phyloP scores from a whole-genome alignment of 805 yeast species.

The Babjeviella inositovora region DNA sequence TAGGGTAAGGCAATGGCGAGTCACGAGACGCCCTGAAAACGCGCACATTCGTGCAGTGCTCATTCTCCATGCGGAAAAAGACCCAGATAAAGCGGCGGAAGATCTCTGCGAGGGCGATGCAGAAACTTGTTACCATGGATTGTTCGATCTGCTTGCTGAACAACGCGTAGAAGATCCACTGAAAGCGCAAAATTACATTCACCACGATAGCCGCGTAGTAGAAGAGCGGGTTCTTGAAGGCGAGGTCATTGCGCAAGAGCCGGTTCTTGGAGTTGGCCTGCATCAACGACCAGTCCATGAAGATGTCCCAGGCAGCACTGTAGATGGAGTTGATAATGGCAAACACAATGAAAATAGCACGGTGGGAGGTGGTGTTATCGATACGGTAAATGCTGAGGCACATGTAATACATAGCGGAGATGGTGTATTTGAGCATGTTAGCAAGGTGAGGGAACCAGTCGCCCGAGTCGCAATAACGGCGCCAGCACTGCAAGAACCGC shows the following conservation, averaged over 20 bases:
- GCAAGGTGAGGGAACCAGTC: slow-evolving; percentile 96
- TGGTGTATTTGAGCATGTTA: slow-evolving; percentile 63
- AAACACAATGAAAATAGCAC: slow-evolving; percentile 53
- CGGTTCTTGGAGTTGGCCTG: slow-evolving; percentile 44
- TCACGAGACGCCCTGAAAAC: slow-evolving; percentile 81
- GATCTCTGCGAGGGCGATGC: slow-evolving; percentile 70
- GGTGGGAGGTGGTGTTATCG: slow-evolving; percentile 17
- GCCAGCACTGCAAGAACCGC: slow-evolving; percentile 79
- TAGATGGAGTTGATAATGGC: slow-evolving; percentile 60
- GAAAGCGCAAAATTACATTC: slow-evolving; percentile 68
- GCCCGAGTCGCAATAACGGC: slow-evolving; percentile 87
- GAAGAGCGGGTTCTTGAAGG: slow-evolving; percentile 32
- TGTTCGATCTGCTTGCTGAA: slow-evolving; percentile 70
- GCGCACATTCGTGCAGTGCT: slow-evolving; percentile 82
- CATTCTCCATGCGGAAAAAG: slow-evolving; percentile 88
- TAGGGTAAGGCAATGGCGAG: slow-evolving; percentile 66
- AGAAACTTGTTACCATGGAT: slow-evolving; percentile 74
- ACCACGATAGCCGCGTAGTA: slow-evolving; percentile 64
- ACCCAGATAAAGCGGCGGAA: slow-evolving; percentile 81
- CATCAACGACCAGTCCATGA: slow-evolving; percentile 91
- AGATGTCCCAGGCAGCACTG: slow-evolving; percentile 72
- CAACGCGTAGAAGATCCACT: slow-evolving; percentile 82
- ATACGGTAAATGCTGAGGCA: slow-evolving; percentile 70
- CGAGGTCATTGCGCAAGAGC: slow-evolving; percentile 57
- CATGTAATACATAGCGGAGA: slow-evolving; percentile 54